Evolutionary conservation across 805 yeast genomes (phyloP).

Genomic region (Priceomyces fermenticarens): DNA sequence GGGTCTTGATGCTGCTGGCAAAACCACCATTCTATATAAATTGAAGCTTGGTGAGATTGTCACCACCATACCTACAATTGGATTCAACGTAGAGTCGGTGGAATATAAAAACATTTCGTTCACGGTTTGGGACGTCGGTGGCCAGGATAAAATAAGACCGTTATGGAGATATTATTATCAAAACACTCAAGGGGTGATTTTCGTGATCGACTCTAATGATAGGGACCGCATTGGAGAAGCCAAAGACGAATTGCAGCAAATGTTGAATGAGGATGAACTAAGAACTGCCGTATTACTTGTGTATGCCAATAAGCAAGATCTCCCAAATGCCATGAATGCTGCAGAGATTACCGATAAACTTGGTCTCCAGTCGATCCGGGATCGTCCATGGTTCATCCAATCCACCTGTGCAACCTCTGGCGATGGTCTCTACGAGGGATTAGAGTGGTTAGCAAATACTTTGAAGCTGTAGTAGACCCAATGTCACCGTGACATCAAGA

Average conservation of each 20-base stretch:
- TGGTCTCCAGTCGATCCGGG: constrained; percentile 42
- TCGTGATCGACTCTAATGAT: constrained; percentile 42
- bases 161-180: constrained; percentile 45
- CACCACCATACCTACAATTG: constrained; percentile 43
- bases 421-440: constrained; percentile 36
- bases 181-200: constrained; percentile 42
- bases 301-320: constrained; percentile 43
- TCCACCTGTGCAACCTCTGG: constrained; percentile 43
- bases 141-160: constrained; percentile 43
- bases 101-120: constrained; percentile 42
- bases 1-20: constrained; percentile 43
- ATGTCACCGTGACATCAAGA: no score
- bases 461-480: constrained; percentile 22
- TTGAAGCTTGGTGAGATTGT: constrained; percentile 42
- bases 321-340: constrained; percentile 45
- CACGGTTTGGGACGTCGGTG: constrained; percentile 46
- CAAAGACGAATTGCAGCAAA: constrained; percentile 42
- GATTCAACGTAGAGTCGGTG: constrained; percentile 43
- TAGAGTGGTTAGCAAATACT: constrained; percentile 36
- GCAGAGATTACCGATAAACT: constrained; percentile 43
- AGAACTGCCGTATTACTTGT: constrained; percentile 40
- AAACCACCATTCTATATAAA: constrained; percentile 41
- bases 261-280: constrained; percentile 44
- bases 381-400: constrained; percentile 44
- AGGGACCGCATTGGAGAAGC: constrained; percentile 44